Evolutionary conservation across 2,329 filamentous ascomycete species (phyloP).

Genomic region (Phaeosphaeriaceae sp.): DNA sequence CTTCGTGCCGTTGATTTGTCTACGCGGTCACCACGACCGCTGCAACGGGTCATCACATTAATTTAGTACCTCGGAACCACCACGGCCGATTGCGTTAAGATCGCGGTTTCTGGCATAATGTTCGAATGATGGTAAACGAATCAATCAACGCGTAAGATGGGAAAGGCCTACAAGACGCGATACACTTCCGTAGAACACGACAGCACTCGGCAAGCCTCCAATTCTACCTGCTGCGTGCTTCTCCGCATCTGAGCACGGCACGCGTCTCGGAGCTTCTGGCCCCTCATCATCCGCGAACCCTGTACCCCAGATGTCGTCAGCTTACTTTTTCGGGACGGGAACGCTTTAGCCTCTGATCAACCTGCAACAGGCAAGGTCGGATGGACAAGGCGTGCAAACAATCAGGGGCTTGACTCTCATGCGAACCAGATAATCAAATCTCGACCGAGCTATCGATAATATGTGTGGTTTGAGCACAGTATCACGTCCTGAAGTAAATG

Average conservation of each 20-base stretch:
- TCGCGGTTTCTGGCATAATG: background rate
- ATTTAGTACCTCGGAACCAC: too few relatives aligned
- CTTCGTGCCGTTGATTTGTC: background rate
- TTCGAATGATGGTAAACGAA: background rate
- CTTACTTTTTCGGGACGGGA: background rate
- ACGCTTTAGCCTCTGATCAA: constrained; percentile 1
- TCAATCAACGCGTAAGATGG: background rate
- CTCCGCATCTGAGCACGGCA: background rate
- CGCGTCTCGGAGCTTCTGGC: background rate
- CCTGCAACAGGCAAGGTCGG: background rate
- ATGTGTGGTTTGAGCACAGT: background rate
- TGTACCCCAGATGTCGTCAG: background rate
- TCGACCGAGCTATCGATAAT: background rate
- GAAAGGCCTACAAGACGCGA: background rate
- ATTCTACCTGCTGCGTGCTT: background rate
- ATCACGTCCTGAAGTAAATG: background rate
- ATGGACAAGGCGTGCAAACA: background rate
- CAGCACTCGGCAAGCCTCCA: background rate
- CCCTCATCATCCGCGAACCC: background rate
- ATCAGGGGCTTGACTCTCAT: background rate
- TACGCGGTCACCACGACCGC: too few relatives aligned
- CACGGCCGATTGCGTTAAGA: too few relatives aligned
- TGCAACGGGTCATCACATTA: background rate
- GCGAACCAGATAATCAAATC: background rate
- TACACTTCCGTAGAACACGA: background rate